Evolutionary conservation across 2,329 filamentous ascomycete genomes (phyloP).

Genomic region (Aspergillus vadensis): DNA sequence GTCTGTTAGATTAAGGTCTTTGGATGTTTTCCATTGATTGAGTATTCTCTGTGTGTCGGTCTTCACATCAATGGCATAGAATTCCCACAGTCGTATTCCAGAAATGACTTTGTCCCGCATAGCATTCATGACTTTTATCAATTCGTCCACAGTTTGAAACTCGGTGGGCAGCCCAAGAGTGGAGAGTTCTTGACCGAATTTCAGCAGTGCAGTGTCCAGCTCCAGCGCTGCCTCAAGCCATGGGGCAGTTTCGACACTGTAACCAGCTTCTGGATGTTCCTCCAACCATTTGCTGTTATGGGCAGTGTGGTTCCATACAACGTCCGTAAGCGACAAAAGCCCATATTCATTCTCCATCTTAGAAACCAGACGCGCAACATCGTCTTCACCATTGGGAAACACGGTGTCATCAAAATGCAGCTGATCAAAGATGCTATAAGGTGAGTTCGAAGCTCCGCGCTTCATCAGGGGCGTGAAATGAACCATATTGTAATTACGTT

Average conservation of each 20-base stretch:
- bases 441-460: constrained; percentile 88
- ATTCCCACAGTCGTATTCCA: constrained; percentile 85
- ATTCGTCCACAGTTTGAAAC: constrained; percentile 69
- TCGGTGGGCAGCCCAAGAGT: constrained; percentile 74
- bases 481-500: constrained; percentile 96
- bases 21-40: constrained; percentile 66
- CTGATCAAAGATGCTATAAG: constrained; percentile 96
- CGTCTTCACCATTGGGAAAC: constrained; percentile 83
- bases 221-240: constrained; percentile 68
- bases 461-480: constrained; percentile 95
- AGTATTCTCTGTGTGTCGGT: constrained; percentile 68
- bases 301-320: constrained; percentile 97
- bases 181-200: constrained; percentile 64
- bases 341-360: constrained; percentile 84
- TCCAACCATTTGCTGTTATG: constrained; percentile 94
- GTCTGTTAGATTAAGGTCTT: constrained; percentile 16
- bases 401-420: constrained; percentile 76
- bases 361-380: constrained; percentile 73
- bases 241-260: constrained; percentile 89
- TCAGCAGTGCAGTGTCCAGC: constrained; percentile 72
- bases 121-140: constrained; percentile 78
- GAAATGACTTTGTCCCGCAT: constrained; percentile 79
- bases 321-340: constrained; percentile 86
- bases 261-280: constrained; percentile 91
- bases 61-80: constrained; percentile 81